phyloP scores from a whole-genome alignment of 805 yeast genomes.

The Cyberlindnera xylosilytica region DNA sequence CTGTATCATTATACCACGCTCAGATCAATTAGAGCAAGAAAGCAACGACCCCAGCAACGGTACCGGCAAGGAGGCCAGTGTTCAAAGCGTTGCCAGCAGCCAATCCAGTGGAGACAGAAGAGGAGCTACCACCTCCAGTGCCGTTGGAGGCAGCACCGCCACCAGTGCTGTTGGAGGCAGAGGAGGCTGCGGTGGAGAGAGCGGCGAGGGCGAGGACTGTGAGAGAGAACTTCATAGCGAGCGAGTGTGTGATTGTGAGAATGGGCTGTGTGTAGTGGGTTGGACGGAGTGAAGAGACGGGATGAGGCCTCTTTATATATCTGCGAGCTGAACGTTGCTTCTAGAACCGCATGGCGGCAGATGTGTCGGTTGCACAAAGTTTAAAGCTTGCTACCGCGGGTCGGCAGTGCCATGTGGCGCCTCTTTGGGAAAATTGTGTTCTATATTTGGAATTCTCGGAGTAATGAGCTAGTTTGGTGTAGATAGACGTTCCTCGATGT shows the following conservation, averaged over 20 bases:
- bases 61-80: slow-evolving; percentile 20
- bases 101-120: slow-evolving; percentile 21
- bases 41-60: slow-evolving; percentile 24
- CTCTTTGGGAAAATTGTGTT: too few relatives aligned
- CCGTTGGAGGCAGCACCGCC: neutral
- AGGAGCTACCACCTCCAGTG: slow-evolving; percentile 5
- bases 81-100: slow-evolving; percentile 16
- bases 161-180: neutral
- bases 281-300: too few relatives aligned
- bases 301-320: neutral
- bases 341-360: too few relatives aligned
- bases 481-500: too few relatives aligned
- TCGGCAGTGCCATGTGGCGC: neutral
- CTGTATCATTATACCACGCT: too few relatives aligned
- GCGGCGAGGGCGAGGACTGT: slow-evolving; percentile 6
- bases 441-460: too few relatives aligned
- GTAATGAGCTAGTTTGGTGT: too few relatives aligned
- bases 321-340: too few relatives aligned
- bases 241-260: too few relatives aligned
- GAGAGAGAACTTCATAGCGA: slow-evolving; percentile 7
- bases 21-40: slow-evolving; percentile 19
- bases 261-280: neutral
- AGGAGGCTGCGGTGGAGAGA: neutral
- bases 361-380: neutral
- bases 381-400: neutral